These are phyloP conservation scores for Friedmanniomyces simplex DNA, from an alignment of 495 filamentous ascomycete genomes.

Conservation along the genomic window DNA sequence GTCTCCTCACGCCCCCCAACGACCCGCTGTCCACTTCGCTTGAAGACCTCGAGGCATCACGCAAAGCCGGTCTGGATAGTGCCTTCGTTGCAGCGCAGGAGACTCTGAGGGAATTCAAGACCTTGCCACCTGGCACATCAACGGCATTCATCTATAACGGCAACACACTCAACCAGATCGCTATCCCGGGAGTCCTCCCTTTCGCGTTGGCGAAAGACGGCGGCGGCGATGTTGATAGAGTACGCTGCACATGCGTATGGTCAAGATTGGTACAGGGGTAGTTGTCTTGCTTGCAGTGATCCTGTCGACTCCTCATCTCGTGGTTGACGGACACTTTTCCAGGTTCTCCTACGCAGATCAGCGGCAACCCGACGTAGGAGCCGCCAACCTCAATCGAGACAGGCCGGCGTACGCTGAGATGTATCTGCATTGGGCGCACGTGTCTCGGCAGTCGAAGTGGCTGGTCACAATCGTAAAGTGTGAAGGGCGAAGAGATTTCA, in stretches of 20 bases:
- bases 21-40: constrained; percentile 20
- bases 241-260: constrained; percentile 29
- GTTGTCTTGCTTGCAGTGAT: background rate
- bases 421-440: constrained; percentile 30
- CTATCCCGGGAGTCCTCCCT: constrained; percentile 26
- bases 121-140: constrained; percentile 30
- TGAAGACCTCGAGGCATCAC: constrained; percentile 6
- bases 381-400: constrained; percentile 19
- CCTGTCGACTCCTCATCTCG: background rate
- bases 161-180: constrained; percentile 29
- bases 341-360: constrained; percentile 39
- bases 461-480: constrained; percentile 36
- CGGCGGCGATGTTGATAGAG: constrained; percentile 31
- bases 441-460: constrained; percentile 28
- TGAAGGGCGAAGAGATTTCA: constrained; percentile 22
- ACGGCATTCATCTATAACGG: constrained; percentile 41
- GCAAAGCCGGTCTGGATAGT: constrained; percentile 30
- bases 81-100: constrained; percentile 36
- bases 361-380: constrained; percentile 28
- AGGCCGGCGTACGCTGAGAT: constrained; percentile 34
- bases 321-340: background rate
- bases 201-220: constrained; percentile 35
- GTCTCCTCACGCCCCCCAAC: constrained; percentile 13
- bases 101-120: constrained; percentile 33
- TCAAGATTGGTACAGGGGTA: constrained; percentile 32